Evolutionary conservation across 306 rosid species (phyloP).

Genomic region (Pyrus pyrifolia): DNA sequence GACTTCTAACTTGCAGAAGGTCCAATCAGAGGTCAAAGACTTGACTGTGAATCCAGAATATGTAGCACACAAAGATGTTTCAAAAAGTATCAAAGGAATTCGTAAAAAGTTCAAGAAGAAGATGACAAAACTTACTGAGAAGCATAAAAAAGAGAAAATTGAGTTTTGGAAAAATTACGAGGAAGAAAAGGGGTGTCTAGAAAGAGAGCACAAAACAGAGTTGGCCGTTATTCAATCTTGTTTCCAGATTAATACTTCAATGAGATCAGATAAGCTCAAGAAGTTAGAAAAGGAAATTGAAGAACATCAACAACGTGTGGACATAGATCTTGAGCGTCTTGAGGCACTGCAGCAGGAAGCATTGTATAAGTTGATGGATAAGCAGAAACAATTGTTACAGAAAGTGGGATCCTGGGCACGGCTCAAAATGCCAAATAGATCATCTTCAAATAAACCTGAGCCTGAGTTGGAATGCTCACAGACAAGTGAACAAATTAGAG

Average conservation of each 20-base stretch:
- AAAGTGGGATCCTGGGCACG: constrained; percentile 35
- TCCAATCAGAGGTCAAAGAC: constrained; percentile 6
- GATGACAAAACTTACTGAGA: constrained; percentile 30
- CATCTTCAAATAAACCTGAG: constrained; percentile 13
- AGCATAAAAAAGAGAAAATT: constrained; percentile 29
- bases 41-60: constrained; percentile 11
- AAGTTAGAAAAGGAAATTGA: constrained; percentile 24
- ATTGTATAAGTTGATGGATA: constrained; percentile 26
- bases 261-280: constrained; percentile 27
- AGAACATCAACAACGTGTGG: constrained; percentile 26
- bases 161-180: background rate
- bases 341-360: constrained; percentile 31
- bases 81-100: constrained; percentile 45
- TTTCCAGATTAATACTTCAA: constrained; percentile 14
- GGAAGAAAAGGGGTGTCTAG: constrained; percentile 28
- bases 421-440: constrained; percentile 33
- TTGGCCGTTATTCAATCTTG: constrained; percentile 19
- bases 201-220: constrained; percentile 25
- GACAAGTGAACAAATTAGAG: constrained; percentile 19
- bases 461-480: constrained; percentile 24
- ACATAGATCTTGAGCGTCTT: constrained; percentile 32
- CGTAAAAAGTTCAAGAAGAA: constrained; percentile 42
- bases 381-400: constrained; percentile 40
- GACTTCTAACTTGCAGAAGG: constrained; percentile 14
- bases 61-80: constrained; percentile 33